Percentiles rank a stretch among this genome's conserved stretches.
Evolutionary conservation across 2,329 filamentous ascomycete species (phyloP).

Genomic region (Ascochyta lentis): DNA sequence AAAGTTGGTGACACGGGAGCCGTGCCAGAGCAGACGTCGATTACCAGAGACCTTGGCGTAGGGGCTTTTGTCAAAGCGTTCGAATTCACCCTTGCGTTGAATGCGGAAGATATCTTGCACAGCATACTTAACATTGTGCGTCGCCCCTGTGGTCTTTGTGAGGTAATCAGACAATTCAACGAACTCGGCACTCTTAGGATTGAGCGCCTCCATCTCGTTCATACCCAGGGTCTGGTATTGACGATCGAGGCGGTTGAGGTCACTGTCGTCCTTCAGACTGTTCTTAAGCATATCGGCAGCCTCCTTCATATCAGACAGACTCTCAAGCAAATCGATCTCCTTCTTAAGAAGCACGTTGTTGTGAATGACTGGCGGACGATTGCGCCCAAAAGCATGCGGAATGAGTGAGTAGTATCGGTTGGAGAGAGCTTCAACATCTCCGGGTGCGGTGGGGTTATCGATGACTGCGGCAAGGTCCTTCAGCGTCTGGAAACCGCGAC

Average conservation of each 20-base stretch:
- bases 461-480: slow-evolving; percentile 76
- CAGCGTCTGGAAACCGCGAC: slow-evolving; percentile 75
- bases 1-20: slow-evolving; percentile 82
- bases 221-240: slow-evolving; percentile 75
- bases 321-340: slow-evolving; percentile 82
- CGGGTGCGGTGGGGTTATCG: slow-evolving; percentile 58
- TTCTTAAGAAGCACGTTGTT: slow-evolving; percentile 66
- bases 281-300: slow-evolving; percentile 78
- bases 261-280: slow-evolving; percentile 56
- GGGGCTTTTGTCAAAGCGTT: slow-evolving; percentile 67
- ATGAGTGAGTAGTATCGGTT: slow-evolving; percentile 84
- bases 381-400: slow-evolving; percentile 79
- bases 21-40: slow-evolving; percentile 84
- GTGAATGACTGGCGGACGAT: slow-evolving; percentile 72
- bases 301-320: slow-evolving; percentile 84
- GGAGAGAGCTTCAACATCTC: slow-evolving; percentile 69
- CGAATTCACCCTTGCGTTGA: slow-evolving; percentile 73
- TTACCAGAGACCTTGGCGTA: slow-evolving; percentile 66
- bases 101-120: slow-evolving; percentile 84
- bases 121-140: slow-evolving; percentile 67
- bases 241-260: slow-evolving; percentile 71
- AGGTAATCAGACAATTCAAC: slow-evolving; percentile 71
- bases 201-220: slow-evolving; percentile 76
- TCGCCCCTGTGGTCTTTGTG: slow-evolving; percentile 67
- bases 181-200: slow-evolving; percentile 67